Percentiles rank a stretch among this genome's conserved stretches.
These are phyloP conservation scores for Venustampulla echinocandica DNA, from an alignment of 495 filamentous ascomycete genomes.

Conservation along the genomic window DNA sequence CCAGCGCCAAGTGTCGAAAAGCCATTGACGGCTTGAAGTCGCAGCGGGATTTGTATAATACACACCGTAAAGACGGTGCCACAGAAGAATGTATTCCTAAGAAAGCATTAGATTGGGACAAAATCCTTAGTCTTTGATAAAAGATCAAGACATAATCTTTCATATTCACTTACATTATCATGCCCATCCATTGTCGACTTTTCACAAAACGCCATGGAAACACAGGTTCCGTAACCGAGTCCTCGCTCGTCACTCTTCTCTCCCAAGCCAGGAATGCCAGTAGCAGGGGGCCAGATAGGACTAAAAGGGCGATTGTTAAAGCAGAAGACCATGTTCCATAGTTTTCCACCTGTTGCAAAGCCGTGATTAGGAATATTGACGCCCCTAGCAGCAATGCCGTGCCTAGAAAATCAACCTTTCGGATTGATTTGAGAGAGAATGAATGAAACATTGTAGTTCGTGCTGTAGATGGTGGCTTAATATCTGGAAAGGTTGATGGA, in stretches of 20 bases:
- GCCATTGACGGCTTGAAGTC: slow-evolving; percentile 46
- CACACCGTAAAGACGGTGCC: slow-evolving; percentile 37
- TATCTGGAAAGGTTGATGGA: neutral
- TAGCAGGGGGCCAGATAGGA: neutral
- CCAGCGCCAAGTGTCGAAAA: slow-evolving; percentile 41
- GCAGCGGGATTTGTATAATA: slow-evolving; percentile 51
- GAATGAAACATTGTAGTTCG: neutral
- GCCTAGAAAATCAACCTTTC: neutral
- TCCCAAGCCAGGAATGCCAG: neutral
- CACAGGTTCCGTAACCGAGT: neutral
- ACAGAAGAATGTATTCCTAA: neutral
- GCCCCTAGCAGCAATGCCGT: neutral
- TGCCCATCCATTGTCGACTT: neutral
- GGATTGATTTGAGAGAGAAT: neutral
- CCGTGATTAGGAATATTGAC: neutral
- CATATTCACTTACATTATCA: slow-evolving; percentile 12
- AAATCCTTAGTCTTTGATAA: neutral
- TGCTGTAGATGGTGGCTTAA: no score
- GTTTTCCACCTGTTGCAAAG: neutral
- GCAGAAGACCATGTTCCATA: neutral
- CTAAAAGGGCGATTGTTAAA: neutral
- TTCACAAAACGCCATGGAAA: neutral
- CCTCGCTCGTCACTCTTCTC: neutral
- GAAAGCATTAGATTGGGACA: neutral
- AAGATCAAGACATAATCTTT: slow-evolving; percentile 31